Percentiles rank a stretch among this genome's conserved stretches.
phyloP scores from a whole-genome alignment of 225 moss, liverwort and hornwort genomes.

The Asterella californica region DNA sequence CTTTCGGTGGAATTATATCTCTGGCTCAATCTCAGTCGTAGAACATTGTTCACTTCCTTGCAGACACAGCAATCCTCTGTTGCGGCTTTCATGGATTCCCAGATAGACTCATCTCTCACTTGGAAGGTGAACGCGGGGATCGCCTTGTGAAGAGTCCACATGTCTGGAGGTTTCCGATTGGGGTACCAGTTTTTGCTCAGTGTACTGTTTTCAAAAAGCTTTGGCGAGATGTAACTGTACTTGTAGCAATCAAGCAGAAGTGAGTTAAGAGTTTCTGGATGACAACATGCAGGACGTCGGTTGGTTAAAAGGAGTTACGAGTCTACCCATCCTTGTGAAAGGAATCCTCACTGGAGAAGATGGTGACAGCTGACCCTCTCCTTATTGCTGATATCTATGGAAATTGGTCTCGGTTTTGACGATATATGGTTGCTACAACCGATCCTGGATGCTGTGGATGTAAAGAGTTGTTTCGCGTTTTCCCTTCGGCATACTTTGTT shows the following conservation, averaged over 20 bases:
- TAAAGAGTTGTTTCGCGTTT: not conserved
- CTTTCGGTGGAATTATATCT: not conserved
- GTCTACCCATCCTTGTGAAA: slow-evolving; percentile 72
- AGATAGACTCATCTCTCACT: slow-evolving; percentile 63
- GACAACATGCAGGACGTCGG: slow-evolving; percentile 50
- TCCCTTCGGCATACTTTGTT: not conserved
- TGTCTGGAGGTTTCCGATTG: not conserved
- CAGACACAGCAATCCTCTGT: slow-evolving; percentile 61
- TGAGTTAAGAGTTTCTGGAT: not conserved
- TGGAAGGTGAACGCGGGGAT: slow-evolving; percentile 55
- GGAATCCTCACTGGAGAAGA: slow-evolving; percentile 82
- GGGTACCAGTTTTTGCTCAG: not conserved
- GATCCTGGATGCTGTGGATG: not conserved
- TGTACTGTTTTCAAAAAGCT: not conserved
- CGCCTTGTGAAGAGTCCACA: not conserved
- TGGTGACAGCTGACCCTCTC: slow-evolving; percentile 27
- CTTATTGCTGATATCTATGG: not conserved
- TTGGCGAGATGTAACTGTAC: not conserved
- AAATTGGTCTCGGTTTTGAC: not conserved
- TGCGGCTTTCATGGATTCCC: slow-evolving; percentile 54
- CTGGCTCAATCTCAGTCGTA: not conserved
- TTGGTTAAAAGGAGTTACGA: slow-evolving; percentile 71
- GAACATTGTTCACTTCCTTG: not conserved
- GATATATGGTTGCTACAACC: not conserved
- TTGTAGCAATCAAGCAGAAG: not conserved